Evolutionary conservation across 2,329 filamentous ascomycete genomes (phyloP), one percentile per base, ranked within the genome.

Genomic region (Stagonosporopsis rhizophila): DNA sequence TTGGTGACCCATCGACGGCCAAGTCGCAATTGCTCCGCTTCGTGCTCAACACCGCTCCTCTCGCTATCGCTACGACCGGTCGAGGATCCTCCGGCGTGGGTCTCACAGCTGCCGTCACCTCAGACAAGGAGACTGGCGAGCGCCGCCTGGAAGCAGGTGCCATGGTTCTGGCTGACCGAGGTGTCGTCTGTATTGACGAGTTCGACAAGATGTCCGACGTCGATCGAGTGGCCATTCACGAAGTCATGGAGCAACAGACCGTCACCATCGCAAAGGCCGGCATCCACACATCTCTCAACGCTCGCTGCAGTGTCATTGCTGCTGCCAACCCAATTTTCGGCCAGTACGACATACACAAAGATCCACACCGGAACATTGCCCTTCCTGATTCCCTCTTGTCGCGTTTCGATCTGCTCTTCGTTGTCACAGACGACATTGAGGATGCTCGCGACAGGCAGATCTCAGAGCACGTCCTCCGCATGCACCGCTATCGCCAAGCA

Each of bases 121-220:
- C 91, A 0, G 95, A 99, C 77, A 98, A 98, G 75, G 95, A 99
- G 77, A 99, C 95, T 1, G 95, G 95, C 56, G 95, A 99, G 75
- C 87, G 95, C 64, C 87, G 95, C 64, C 84, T 99, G 1, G 95
- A 99, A 78, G 95, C 95, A 15, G 95, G 95, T 85, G 95, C 95
- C 62, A 99, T 99, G 95, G 95, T 99, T 58, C 91, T 99, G 71
- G 95, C 88, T 61, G 95, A 99, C 75, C 89, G 95, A 61, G 95
- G 95, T 66, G 94, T 99, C 11, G 95, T 99, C 30, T 99, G 95
- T 80, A 99, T 99, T 65, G 95, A 99, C 74, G 95, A 99, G 72
- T 99, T 99, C 67, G 95, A 99, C 81, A 99, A 99, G 78, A 99
- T 99, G 95, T 97, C 92, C 54, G 95, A 99, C 73, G 89, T 98